Evolutionary conservation across 352 stramenopile species (phyloP), one percentile per base, ranked within the genome.

Genomic region (Pythium graminicola): DNA sequence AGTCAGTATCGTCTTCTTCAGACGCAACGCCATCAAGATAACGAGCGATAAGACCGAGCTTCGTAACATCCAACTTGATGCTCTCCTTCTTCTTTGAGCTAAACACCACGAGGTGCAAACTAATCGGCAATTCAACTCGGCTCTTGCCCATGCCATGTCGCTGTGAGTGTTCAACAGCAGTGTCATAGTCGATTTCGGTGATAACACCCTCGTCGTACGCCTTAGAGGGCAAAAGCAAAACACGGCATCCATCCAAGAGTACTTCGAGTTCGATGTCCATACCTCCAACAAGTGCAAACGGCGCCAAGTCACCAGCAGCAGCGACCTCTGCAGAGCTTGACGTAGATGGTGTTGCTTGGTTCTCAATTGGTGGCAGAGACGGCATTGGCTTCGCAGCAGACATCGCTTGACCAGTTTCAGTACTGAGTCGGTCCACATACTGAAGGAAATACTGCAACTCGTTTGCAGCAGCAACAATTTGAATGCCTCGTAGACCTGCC

Each of bases 371-470:
- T 20, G 27, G 52, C 3, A 62, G 47, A 14, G 35, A 58, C 32
- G 57, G 44, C 57, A 64, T 64, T 0, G 58, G 53, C 41, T 60
- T 64, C 6, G 50, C 61, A 14, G 43, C 57, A n/a, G 65, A 53
- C 61, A 71, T 69, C 6, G 56, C 52, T 24, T 60, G 42, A 29
- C 53, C 47, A 1, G 50, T 49, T 17, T 62, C 51, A 3, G 53
- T 62, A 13, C 13, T 57, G 32, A 71, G 35, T 20, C 66, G 66
- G 36, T 74, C 66, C 6, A 69, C 43, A 44, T 57, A 76, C 35
- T 73, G 22, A 1, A 76, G 33, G 26, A 76, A 72, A 24, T 46
- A 60, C 44, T 76, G 58, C 20, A 76, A 50, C 33, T 66, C 60
- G 5, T 68, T 47, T 3, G 63, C 52, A 7, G 51, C 50, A 0